Conservation (phyloP, 306 rosid genomes). For the Vigna mungo region DNA sequence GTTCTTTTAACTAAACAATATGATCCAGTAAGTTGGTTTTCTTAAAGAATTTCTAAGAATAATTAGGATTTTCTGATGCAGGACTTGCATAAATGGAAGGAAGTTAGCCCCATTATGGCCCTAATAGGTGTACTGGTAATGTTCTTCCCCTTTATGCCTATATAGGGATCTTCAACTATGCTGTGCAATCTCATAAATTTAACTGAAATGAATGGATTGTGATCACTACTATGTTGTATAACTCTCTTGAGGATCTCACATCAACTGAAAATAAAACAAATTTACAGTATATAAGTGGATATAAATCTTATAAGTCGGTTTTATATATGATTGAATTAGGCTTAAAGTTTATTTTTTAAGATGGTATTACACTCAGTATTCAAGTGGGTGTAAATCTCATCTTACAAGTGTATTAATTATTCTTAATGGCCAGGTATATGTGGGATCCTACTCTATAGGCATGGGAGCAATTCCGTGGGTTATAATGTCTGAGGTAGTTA, state of each 20-base stretch:
- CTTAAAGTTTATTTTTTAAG: too few relatives aligned
- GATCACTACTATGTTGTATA: not conserved
- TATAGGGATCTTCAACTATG: slow-evolving; percentile 16
- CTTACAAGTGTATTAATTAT: not conserved
- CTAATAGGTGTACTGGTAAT: slow-evolving; percentile 83
- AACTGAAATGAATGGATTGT: slow-evolving; percentile 9
- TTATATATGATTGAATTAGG: too few relatives aligned
- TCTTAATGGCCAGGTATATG: slow-evolving; percentile 56
- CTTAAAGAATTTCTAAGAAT: not conserved
- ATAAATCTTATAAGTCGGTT: too few relatives aligned
- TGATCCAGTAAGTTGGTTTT: slow-evolving; percentile 18
- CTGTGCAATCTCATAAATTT: slow-evolving; percentile 33
- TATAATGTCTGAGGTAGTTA: slow-evolving; percentile 87
- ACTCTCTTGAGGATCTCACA: not conserved
- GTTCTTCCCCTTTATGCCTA: slow-evolving; percentile 3
- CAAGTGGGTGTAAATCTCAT: too few relatives aligned
- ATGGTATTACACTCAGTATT: too few relatives aligned
- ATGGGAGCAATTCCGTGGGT: slow-evolving; percentile 98
- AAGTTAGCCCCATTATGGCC: slow-evolving; percentile 63
- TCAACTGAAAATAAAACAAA: too few relatives aligned
- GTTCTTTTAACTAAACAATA: slow-evolving; percentile 47
- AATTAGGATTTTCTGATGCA: slow-evolving; percentile 39
- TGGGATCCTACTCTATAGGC: slow-evolving; percentile 84
- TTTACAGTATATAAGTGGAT: too few relatives aligned
- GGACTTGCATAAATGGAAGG: slow-evolving; percentile 65